These are phyloP conservation scores for Salmacisia buchloeana DNA, from an alignment of 1,284 basidiomycete genomes.

Conservation along the genomic window DNA sequence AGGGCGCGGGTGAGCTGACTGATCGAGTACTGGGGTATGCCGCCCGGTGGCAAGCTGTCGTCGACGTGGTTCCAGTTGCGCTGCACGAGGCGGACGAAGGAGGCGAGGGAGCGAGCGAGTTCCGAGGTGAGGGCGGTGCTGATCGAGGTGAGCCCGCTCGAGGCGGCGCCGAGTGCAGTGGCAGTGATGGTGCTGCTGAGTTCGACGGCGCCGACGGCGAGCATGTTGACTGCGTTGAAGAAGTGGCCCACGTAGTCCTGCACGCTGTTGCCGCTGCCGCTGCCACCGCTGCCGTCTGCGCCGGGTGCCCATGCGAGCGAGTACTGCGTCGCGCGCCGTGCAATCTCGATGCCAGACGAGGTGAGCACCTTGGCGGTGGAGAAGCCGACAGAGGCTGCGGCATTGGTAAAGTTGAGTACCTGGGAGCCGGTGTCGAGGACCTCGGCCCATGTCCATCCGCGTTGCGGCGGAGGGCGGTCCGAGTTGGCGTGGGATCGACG, in stretches of 20 bases:
- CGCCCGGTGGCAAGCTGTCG: conserved; percentile 37
- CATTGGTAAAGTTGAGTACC: conserved; percentile 16
- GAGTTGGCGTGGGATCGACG: too few species aligned
- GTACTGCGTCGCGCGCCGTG: conserved; percentile 37
- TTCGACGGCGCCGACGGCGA: conserved; percentile 40
- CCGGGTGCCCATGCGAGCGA: conserved; percentile 32
- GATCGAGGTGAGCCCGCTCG: conserved; percentile 32
- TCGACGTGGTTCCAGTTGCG: conserved; percentile 36
- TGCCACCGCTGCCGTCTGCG: conserved; percentile 22
- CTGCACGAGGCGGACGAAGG: conserved; percentile 35
- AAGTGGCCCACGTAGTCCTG: conserved; percentile 35
- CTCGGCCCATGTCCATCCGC: not conserved
- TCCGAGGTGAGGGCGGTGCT: conserved; percentile 30
- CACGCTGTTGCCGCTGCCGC: conserved; percentile 13
- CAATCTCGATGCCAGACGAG: conserved; percentile 29
- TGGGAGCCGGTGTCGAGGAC: not conserved
- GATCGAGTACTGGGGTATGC: conserved; percentile 36
- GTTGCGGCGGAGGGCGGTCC: not conserved
- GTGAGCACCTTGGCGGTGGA: conserved; percentile 30
- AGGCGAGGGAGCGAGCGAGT: conserved; percentile 27
- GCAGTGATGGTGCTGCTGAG: conserved; percentile 36
- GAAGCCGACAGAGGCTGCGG: conserved; percentile 37
- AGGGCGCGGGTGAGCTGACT: conserved; percentile 36
- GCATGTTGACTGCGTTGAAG: conserved; percentile 33
- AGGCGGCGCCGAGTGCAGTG: conserved; percentile 33